Evolutionary conservation across 2,329 filamentous ascomycete genomes (phyloP).

Genomic region (Ramularia endophylla): DNA sequence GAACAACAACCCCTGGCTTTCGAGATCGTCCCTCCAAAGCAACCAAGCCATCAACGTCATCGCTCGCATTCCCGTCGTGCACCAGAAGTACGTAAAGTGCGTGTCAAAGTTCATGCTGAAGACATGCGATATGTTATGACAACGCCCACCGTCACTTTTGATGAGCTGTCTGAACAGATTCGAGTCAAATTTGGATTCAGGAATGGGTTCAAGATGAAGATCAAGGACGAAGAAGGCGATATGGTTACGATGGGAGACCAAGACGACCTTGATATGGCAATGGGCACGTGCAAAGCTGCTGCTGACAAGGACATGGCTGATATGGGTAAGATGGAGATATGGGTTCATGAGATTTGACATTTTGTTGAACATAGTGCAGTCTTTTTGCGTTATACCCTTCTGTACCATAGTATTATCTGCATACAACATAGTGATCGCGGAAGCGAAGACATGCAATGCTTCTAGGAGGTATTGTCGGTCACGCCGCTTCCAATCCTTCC

Average conservation of each 20-base stretch:
- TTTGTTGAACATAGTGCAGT: background rate
- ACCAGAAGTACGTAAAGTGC: constrained; percentile 66
- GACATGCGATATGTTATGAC: constrained; percentile 95
- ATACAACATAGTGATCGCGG: too few species aligned
- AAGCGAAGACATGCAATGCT: too few species aligned
- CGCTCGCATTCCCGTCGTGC: constrained; percentile 45
- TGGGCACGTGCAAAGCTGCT: constrained; percentile 55
- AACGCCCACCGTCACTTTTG: constrained; percentile 63
- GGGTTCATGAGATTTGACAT: constrained; percentile 24
- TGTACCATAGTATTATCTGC: too few species aligned
- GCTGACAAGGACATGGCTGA: constrained; percentile 70
- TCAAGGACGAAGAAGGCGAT: constrained; percentile 80
- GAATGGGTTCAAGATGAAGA: constrained; percentile 78
- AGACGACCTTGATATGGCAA: constrained; percentile 87
- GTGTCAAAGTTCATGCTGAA: constrained; percentile 85
- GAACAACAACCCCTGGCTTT: constrained; percentile 45
- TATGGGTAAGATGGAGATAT: constrained; percentile 90
- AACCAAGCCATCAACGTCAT: constrained; percentile 32
- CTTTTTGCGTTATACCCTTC: too few species aligned
- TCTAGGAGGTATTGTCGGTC: too few species aligned
- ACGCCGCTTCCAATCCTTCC: too few species aligned
- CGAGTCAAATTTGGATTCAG: constrained; percentile 76
- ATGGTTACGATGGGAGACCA: constrained; percentile 98
- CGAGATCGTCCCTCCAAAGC: constrained; percentile 46
- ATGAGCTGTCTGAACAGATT: constrained; percentile 71